Conservation (phyloP, 2,329 filamentous ascomycete species). For the Penicillium capsulatum region DNA sequence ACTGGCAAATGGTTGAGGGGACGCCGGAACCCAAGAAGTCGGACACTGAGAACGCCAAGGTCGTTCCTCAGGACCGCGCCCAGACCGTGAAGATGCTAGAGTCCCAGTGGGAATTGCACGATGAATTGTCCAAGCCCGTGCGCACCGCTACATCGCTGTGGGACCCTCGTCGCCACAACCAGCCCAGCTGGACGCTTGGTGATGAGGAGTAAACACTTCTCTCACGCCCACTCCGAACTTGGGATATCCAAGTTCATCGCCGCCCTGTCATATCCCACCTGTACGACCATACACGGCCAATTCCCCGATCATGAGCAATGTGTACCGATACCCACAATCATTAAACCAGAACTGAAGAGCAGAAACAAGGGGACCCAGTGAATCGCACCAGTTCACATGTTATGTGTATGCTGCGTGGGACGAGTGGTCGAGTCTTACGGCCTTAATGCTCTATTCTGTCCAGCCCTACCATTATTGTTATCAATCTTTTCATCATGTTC, state of each 20-base stretch:
- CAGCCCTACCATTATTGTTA: too few species aligned
- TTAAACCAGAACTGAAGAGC: too few species aligned
- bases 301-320: constrained; percentile 19
- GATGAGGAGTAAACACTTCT: constrained; percentile 30
- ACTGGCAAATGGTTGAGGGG: constrained; percentile 70
- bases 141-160: constrained; percentile 26
- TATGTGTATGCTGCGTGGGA: background rate
- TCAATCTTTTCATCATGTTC: background rate
- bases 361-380: too few species aligned
- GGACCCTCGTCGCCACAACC: constrained; percentile 27
- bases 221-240: background rate
- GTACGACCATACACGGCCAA: too few species aligned
- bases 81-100: constrained; percentile 73
- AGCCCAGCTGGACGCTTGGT: constrained; percentile 43
- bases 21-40: constrained; percentile 34
- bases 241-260: too few species aligned
- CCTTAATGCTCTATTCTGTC: too few species aligned
- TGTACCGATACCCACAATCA: constrained; percentile 23
- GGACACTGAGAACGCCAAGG: constrained; percentile 40
- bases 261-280: too few species aligned
- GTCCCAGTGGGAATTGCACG: constrained; percentile 48
- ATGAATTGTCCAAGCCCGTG: constrained; percentile 33
- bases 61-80: constrained; percentile 56
- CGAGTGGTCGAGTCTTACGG: background rate
- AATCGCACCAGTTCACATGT: background rate